phyloP scores from a whole-genome alignment of 345 rosid genomes.

The Hypericum perforatum region DNA sequence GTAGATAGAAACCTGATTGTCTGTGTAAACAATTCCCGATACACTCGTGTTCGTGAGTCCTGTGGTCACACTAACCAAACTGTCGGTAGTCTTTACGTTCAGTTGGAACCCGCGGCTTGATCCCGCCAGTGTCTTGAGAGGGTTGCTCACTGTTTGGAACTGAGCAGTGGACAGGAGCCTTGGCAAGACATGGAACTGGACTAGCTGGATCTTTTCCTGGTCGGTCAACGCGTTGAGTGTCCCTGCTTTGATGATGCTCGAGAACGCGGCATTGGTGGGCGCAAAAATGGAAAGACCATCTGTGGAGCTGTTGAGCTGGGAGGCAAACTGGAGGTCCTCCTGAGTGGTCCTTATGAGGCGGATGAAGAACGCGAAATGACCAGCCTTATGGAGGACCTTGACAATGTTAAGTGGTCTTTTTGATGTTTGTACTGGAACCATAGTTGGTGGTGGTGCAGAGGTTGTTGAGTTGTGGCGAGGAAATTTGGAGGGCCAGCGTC shows the following conservation, averaged over 20 bases:
- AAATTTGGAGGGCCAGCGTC: no score
- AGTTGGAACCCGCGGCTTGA: no score
- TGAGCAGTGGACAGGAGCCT: neutral
- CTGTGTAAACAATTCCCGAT: constrained; percentile 9
- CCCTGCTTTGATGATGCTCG: constrained; percentile 13
- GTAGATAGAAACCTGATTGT: constrained; percentile 15
- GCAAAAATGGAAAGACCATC: constrained; percentile 20
- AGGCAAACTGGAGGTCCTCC: constrained; percentile 18
- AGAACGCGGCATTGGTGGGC: constrained; percentile 16
- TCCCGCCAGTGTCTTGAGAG: no score
- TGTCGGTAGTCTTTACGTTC: no score
- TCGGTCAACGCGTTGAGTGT: constrained; percentile 16
- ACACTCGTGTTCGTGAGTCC: constrained; percentile 14
- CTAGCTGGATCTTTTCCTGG: constrained; percentile 15
- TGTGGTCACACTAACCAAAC: no score
- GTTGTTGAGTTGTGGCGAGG: neutral
- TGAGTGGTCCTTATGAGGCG: constrained; percentile 20
- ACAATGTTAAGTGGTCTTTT: constrained; percentile 7
- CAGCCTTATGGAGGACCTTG: constrained; percentile 17
- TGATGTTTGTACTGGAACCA: constrained; percentile 8
- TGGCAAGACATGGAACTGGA: constrained; percentile 16
- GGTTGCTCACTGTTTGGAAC: no score
- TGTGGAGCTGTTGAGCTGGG: constrained; percentile 15
- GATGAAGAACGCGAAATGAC: constrained; percentile 15
- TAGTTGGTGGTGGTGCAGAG: constrained; percentile 8